Base-by-base conservation (phyloP, 1,284 basidiomycete species). In the Fomitopsis pinicola region DNA sequence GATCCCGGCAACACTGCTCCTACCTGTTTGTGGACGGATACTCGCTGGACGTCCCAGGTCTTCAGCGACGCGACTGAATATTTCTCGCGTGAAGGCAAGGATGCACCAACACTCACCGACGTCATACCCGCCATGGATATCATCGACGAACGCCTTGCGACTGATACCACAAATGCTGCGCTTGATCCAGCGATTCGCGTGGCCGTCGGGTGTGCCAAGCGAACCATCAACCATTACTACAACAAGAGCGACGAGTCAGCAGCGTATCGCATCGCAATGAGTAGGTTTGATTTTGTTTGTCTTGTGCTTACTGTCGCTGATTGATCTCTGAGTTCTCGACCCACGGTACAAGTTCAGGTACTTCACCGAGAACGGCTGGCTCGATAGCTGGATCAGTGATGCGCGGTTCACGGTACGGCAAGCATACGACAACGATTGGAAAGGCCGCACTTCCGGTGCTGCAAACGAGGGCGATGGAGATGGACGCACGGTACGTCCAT, bases 111-210 rank as follows among this genome's bases (percentile, higher is more conserved):
- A 55, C 65, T 73, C 15, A 60, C n/a, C 71, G 3, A 68, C 42
- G 15, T 74, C 26, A 73, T 74, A 42, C 69, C 68, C 17, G 67
- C 66, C 28, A 71, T 74, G 68, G 70, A 74, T 52, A 57, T 63
- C 35, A 66, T 73, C 22, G 63, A 73, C 56, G 42, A 59, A 12
- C n/a, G 55, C 1, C 61, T 70, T 10, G 59, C 59, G 9, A 54
- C 33, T 9, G 33, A 12, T 60, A 52, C 5, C 56, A 62, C 30
- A 8, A 60, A 44, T 3, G 7, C 14, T 1, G 3, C 12, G 2
- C 14, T 44, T 5, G 14, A 19, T 3, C 42, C 42, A 3, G 8
- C 42, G 1, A 44, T 44, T n/a, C n/a, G 42, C n/a, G 3, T 19
- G 3, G n/a, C 8, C 7, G 54, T 60, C 15, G 26, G 48, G 6